Conservation (phyloP, 2,329 filamentous ascomycete genomes). For the Tolypocladium amazonense region DNA sequence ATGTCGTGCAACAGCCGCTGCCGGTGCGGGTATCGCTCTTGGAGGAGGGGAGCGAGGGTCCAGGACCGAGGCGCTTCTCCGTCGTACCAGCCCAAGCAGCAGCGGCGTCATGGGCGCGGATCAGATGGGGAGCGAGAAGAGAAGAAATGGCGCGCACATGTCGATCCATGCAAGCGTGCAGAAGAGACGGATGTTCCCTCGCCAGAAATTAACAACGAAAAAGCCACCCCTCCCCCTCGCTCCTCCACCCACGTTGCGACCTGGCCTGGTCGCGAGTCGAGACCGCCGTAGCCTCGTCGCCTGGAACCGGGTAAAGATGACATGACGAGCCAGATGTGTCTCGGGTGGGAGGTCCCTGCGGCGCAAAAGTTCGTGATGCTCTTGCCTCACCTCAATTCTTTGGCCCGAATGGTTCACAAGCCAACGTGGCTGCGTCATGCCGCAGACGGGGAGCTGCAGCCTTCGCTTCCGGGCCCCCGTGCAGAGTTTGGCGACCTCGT, state of each 20-base stretch:
- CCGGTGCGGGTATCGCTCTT: neutral
- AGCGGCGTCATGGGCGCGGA: neutral
- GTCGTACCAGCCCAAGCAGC: neutral
- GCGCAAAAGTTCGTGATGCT: neutral
- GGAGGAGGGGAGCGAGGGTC: too few species aligned
- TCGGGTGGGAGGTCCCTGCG: neutral
- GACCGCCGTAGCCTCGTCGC: neutral
- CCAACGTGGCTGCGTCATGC: neutral
- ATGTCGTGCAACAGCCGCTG: neutral
- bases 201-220: neutral
- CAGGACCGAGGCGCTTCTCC: too few species aligned
- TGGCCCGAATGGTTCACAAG: neutral
- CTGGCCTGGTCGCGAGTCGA: neutral
- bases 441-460: neutral
- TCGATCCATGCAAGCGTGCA: neutral
- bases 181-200: neutral
- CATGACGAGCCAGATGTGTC: neutral
- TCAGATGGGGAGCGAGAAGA: too few species aligned
- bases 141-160: neutral
- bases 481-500: neutral
- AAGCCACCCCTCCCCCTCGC: neutral
- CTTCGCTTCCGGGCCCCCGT: neutral
- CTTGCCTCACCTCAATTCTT: neutral
- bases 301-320: neutral
- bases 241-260: neutral